A percentile compares a stretch with the other conserved stretches of the same genome.
Conservation (phyloP, 2,329 filamentous ascomycete species). For the Arthrobotrys sinensis region DNA sequence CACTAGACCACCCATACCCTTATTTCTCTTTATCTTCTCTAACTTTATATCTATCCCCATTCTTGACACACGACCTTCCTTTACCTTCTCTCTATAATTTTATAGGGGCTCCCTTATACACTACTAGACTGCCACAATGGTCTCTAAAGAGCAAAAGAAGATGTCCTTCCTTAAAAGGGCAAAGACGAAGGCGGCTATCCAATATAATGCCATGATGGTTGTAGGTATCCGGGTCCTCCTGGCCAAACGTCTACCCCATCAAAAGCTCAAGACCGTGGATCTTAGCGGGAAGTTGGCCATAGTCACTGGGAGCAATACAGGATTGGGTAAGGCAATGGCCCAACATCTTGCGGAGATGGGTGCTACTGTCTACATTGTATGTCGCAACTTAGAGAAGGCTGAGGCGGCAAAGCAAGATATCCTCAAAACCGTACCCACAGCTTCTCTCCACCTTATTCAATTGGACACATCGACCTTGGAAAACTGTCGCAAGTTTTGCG, state of each 20-base stretch:
- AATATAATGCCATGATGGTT: constrained; percentile 39
- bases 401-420: constrained; percentile 49
- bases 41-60: neutral
- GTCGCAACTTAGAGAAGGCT: constrained; percentile 50
- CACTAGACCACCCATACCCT: constrained; percentile 1
- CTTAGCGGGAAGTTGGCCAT: constrained; percentile 55
- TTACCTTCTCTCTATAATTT: constrained; percentile 1
- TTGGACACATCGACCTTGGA: constrained; percentile 54
- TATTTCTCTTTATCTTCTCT: neutral
- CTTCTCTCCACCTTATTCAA: constrained; percentile 37
- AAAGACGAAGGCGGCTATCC: constrained; percentile 34
- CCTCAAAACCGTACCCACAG: constrained; percentile 38
- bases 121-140: constrained; percentile 33
- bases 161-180: constrained; percentile 44
- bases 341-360: constrained; percentile 48
- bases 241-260: constrained; percentile 34
- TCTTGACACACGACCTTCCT: neutral
- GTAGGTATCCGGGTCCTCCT: constrained; percentile 23
- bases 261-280: constrained; percentile 43
- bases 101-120: constrained; percentile 5
- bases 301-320: constrained; percentile 54
- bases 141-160: constrained; percentile 38
- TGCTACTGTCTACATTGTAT: constrained; percentile 49
- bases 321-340: constrained; percentile 53
- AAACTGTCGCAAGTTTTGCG: constrained; percentile 49